Base-by-base conservation (phyloP, 2,329 filamentous ascomycete genomes). In the Fusarium haematococcum region DNA sequence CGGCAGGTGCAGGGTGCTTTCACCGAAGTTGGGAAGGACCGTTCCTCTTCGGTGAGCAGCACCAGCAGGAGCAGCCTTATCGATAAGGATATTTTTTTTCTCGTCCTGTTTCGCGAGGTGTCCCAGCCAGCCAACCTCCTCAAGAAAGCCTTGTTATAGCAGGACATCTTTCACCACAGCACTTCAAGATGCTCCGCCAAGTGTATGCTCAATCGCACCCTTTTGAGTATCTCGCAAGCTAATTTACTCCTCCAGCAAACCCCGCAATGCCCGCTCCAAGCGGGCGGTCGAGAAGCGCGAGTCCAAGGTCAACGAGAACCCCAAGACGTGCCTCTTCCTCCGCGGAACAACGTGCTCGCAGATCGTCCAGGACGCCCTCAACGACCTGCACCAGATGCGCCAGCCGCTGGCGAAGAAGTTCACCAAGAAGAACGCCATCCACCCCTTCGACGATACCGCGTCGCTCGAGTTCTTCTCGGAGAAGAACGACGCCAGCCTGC, bases 341-440 rank as follows among this genome's bases (percentile, higher is more conserved):
- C 93, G 95, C 74, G 96, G 95, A 79, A 95, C 94, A 61, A 93
- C 91, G 82, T 96, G 94, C 82, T 96, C 94, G 54, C 92, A 96
- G 79, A 86, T 97, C 58, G 88, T 95, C 67, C 92, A 97, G 84
- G 92, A 96, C 78, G 94, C 95, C 67, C 88, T 98, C 71, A 93
- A 91, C 76, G 97, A 98, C 79, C 90, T 99, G 66, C 91, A 95
- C 84, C 90, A 94, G 58, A 88, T 99, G 80, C 95, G 96, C 79
- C 92, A 93, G 80, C 95, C 95, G 3, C 89, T 96, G 71, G 92
- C 92, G 74, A 93, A 97, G 84, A 95, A 95, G 77, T 98, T 99
- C 86, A 94, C 91, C 84, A 99, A 98, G 90, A 98, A 98, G 88
- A 99, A 99, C 84, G 89, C 91, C 77, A 93, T 98, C 79, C 95